Evolutionary conservation across 768 basidiomycete genomes (phyloP), one percentile per base, ranked within the genome.

Genomic region (Ramaria sp.): DNA sequence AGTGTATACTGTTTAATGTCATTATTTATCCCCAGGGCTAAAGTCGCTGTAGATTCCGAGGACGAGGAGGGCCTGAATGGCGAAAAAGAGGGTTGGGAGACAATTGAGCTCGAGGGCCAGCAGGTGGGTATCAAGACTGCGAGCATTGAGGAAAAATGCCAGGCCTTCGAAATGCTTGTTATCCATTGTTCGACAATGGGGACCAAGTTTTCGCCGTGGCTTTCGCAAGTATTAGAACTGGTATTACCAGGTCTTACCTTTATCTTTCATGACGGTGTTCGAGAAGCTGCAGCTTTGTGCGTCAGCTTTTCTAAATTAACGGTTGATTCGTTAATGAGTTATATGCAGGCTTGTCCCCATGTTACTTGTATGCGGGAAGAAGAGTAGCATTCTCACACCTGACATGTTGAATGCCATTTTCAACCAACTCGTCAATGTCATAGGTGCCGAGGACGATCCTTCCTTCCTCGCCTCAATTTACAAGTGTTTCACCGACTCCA

Each of bases 161-260:
- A 88, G 64, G 89, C 90, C 2, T 89, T 91, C 61, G 87, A 90
- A 64, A 90, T 87, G n/a, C 75, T 91, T 7, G 81, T 90, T 13
- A 85, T 90, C 20, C 86, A 90, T 64, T 83, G 81, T 60, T 84
- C 82, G 42, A 82, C 84, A 4, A 75, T 91, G 0, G 79, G 79
- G 0, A 70, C 77, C 0, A 73, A 76, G 2, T 90, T 89, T 62
- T 82, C 80, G 0, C 87, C 88, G 0, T 91, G 88, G 63, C 71
- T 91, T 1, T 66, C 80, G 24, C 86, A 86, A 63, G 78, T 77
- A 10, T 73, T 92, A 3, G 84, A 88, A 63, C 77, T 91, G 3
- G 78, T 85, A 1, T 69, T 91, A 1, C 87, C 86, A 0, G 80
- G 80, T 1, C 64, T 92, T 47, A 71, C 77, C 43, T 91, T 90